A percentile compares a stretch with the other conserved stretches of the same genome.
These are phyloP conservation scores for Solanum chacoense DNA, from an alignment of 305 asterid genomes.

Conservation along the genomic window DNA sequence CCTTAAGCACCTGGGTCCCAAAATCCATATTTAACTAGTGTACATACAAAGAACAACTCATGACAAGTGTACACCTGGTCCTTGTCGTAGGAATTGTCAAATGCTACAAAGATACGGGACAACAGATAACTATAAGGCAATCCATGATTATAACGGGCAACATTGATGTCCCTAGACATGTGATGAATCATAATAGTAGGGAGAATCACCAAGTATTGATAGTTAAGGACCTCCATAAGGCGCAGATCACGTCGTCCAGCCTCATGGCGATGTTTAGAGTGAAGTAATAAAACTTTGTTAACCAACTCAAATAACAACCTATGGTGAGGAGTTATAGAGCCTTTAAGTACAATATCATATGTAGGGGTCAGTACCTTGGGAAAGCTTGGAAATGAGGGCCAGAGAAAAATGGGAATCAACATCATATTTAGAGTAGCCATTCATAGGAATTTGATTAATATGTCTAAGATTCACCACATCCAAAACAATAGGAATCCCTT, in stretches of 20 bases:
- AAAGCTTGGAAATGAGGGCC: neutral
- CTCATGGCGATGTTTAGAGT: neutral
- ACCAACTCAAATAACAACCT: neutral
- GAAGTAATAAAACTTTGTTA: neutral
- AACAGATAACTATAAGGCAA: too few species aligned
- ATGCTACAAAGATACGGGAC: neutral
- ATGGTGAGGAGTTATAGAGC: neutral
- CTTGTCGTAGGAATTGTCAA: neutral
- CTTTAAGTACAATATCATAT: neutral
- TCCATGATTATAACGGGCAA: too few species aligned
- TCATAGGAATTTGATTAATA: neutral
- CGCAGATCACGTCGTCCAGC: neutral
- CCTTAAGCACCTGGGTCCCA: neutral
- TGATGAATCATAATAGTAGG: neutral
- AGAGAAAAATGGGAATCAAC: too few species aligned
- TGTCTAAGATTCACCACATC: neutral
- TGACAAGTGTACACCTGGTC: neutral
- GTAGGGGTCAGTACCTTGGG: neutral
- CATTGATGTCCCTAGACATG: neutral
- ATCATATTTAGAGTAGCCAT: neutral
- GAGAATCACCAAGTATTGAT: neutral
- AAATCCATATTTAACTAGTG: neutral
- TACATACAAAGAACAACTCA: neutral
- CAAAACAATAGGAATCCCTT: too few species aligned
- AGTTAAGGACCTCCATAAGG: neutral